These are phyloP conservation scores for Ricinus communis DNA, from an alignment of 345 rosid species.

Conservation along the genomic window DNA sequence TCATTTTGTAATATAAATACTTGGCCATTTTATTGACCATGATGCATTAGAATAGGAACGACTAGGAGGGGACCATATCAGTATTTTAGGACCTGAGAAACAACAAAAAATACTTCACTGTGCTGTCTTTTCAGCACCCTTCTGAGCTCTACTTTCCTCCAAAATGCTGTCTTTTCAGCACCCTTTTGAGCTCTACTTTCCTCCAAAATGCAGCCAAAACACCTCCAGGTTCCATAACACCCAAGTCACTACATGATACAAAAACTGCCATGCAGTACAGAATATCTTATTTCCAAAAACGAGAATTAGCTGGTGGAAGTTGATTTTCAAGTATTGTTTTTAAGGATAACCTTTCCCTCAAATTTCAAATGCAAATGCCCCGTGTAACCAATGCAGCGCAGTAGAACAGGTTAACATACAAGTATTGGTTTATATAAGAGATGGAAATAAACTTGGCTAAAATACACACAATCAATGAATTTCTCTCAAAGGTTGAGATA, in stretches of 20 bases:
- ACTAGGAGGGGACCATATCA: neutral
- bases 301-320: neutral
- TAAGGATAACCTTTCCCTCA: no score
- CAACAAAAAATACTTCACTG: neutral
- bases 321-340: no score
- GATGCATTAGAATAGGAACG: neutral
- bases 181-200: neutral
- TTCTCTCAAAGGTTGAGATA: slow-evolving; percentile 63
- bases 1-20: neutral
- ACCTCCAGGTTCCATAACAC: neutral
- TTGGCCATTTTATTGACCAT: no score
- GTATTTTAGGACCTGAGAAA: neutral
- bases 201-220: neutral
- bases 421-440: neutral
- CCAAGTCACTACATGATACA: neutral
- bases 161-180: neutral
- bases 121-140: neutral
- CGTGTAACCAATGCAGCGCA: neutral
- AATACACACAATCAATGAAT: slow-evolving; percentile 31
- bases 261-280: neutral
- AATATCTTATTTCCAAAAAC: neutral
- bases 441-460: neutral
- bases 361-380: no score
- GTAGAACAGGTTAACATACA: slow-evolving; percentile 1
- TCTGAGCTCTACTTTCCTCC: neutral